These are phyloP conservation scores for Pholiota microspora DNA, from an alignment of 768 basidiomycete genomes.

Conservation along the genomic window DNA sequence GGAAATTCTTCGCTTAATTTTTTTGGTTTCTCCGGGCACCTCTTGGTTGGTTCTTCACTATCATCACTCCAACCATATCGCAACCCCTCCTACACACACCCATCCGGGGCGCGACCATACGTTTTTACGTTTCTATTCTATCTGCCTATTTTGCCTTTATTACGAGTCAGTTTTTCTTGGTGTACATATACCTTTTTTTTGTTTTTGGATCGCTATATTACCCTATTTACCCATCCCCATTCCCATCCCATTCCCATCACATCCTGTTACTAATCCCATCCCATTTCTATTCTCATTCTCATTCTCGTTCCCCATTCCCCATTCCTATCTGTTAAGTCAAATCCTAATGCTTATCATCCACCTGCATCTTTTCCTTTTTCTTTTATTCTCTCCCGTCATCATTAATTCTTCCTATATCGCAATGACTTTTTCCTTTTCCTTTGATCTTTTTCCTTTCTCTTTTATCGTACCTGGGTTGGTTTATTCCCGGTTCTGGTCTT, in stretches of 20 bases:
- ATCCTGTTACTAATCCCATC: neutral
- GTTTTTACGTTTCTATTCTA: neutral
- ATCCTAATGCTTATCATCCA: no score
- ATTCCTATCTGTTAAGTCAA: no score
- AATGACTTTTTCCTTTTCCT: slow-evolving; percentile 5
- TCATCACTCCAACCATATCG: no score
- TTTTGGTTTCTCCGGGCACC: slow-evolving; percentile 9
- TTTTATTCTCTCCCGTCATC: no score
- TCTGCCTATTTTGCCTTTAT: slow-evolving; percentile 16
- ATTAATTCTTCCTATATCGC: no score
- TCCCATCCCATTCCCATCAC: neutral
- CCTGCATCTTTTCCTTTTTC: no score
- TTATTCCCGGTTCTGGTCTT: slow-evolving; percentile 9
- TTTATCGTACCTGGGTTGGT: slow-evolving; percentile 1
- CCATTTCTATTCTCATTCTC: slow-evolving; percentile 1
- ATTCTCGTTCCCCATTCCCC: neutral
- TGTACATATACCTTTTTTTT: neutral
- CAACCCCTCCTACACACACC: no score
- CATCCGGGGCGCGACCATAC: no score
- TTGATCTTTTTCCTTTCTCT: slow-evolving; percentile 2
- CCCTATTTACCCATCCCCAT: neutral
- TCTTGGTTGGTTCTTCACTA: no score
- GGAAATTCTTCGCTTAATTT: slow-evolving; percentile 14
- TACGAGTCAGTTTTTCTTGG: no score
- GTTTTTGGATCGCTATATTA: slow-evolving; percentile 2